Base-by-base conservation (phyloP, 2,329 filamentous ascomycete species). In the Dichotomopilus funicola region DNA sequence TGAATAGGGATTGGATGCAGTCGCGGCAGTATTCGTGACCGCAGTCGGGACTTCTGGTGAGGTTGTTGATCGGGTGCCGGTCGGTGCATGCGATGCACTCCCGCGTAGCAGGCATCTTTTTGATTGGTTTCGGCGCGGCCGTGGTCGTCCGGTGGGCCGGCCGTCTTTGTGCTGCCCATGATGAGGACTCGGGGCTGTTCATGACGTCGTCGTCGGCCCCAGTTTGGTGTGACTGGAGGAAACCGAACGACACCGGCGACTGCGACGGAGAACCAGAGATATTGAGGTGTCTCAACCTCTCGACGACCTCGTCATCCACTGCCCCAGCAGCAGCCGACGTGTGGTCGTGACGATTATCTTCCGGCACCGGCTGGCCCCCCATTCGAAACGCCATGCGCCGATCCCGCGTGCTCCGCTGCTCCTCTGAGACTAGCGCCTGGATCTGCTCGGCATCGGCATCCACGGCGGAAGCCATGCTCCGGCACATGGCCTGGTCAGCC, bases 1-100 rank as follows among this genome's bases (percentile, higher is more conserved):
- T n/a, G 63, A 83, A 78, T 0, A 82, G 71, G 0, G 58, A 54
- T 2, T 62, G 61, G 0, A 84, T 60, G 61, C 82, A 85, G 1
- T 58, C 59, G 0, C 64, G 63, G 60, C 81, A 85, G 64, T 82
- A 85, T 2, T 72, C 62, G 58, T 85, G 78, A 0, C 64, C 8
- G 64, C 80, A 71, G 31, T 73, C 66, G 13, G 4, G 37, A 36
- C 0, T 31, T 4, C 1, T 65, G 57, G 9, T 37, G 27, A 49
- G 36, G 6, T 34, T 7, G 19, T 19, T 7, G 27, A 13, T 6
- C 6, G 5, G 27, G 11, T 41, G 35, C 27, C 58, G 60, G 8
- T 41, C 50, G 3, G 58, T 41, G 40, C 49, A 49, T 6, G 43
- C 34, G n/a, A 48, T n/a, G 8, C 44, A 43, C 11, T 47, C 35